Evolutionary conservation across 805 yeast species (phyloP), one percentile per base, ranked within the genome.

Genomic region (Ogataea wickerhamii): DNA sequence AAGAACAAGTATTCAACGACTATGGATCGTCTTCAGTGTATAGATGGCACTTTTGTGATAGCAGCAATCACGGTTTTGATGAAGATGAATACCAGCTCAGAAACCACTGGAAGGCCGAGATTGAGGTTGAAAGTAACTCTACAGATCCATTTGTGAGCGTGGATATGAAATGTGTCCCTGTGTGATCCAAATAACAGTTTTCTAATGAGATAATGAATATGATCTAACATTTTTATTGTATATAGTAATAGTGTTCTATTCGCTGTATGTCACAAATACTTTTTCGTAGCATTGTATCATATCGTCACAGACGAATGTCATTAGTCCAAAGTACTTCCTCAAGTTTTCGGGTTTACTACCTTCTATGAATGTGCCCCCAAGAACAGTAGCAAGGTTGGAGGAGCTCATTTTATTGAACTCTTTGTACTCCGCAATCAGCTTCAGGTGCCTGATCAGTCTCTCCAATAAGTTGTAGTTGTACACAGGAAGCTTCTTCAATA

Each of bases 331-430:
- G 43, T 66, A 70, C 38, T 63, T 66, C 16, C 68, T 64, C 47
- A 72, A 56, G 11, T 67, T 57, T 14, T 71, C 75, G 32, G 77
- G 70, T 28, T 56, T 63, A 44, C 76, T 67, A 11, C 79, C 78
- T 45, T 76, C 81, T 4, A 78, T 74, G 38, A 76, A 66, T 3
- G 78, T 74, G 1, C 81, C 81, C 2, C 80, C 81, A 45, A 91
- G 82, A 5, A 91, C 96, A 38, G 94, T 91, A 4, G 96, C 95
- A 53, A 91, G 64, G 56, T 91, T 91, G 2, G 87, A 80, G 3
- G 95, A 77, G 39, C 82, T 86, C 98, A 91, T 91, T 57, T 80
- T 80, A 63, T 91, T 91, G 32, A 64, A 65, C 8, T 74, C 79
- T 31, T 81, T 79, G 53, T 78, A 79, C 41, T 72, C 73, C 38